Evolutionary conservation across 2,329 filamentous ascomycete genomes (phyloP).

Genomic region (Talaromyces islandicus): DNA sequence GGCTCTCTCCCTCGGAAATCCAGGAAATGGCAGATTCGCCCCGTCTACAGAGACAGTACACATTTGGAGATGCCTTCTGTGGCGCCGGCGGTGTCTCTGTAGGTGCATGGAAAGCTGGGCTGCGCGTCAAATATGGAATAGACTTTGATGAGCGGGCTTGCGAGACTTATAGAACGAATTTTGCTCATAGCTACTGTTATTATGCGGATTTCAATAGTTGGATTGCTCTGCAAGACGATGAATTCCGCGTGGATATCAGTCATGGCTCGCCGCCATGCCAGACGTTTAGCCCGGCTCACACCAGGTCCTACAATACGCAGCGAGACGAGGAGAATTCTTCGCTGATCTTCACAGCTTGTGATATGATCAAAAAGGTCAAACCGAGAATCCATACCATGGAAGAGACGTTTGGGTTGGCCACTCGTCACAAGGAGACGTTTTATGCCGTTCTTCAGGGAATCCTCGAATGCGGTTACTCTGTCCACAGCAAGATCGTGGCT

Average conservation of each 20-base stretch:
- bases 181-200: conserved; percentile 33
- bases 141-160: conserved; percentile 57
- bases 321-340: conserved; percentile 65
- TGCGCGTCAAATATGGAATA: conserved; percentile 56
- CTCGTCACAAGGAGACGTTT: conserved; percentile 52
- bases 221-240: conserved; percentile 23
- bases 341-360: conserved; percentile 41
- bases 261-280: conserved; percentile 77
- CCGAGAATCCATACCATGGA: conserved; percentile 72
- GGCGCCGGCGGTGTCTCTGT: conserved; percentile 66
- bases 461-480: conserved; percentile 59
- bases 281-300: conserved; percentile 67
- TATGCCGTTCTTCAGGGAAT: conserved; percentile 53
- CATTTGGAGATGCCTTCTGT: conserved; percentile 65
- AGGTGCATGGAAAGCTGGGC: conserved; percentile 55
- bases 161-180: conserved; percentile 55
- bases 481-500: conserved; percentile 61
- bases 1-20: not conserved
- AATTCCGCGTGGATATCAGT: conserved; percentile 56
- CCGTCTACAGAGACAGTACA: conserved; percentile 43
- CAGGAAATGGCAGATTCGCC: not conserved
- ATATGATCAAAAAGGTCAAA: conserved; percentile 51
- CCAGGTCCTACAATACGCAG: conserved; percentile 36
- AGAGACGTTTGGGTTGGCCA: conserved; percentile 65
- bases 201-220: conserved; percentile 43